phyloP scores from a whole-genome alignment of 202 grass and related monocot genomes.

The Setaria italica region DNA sequence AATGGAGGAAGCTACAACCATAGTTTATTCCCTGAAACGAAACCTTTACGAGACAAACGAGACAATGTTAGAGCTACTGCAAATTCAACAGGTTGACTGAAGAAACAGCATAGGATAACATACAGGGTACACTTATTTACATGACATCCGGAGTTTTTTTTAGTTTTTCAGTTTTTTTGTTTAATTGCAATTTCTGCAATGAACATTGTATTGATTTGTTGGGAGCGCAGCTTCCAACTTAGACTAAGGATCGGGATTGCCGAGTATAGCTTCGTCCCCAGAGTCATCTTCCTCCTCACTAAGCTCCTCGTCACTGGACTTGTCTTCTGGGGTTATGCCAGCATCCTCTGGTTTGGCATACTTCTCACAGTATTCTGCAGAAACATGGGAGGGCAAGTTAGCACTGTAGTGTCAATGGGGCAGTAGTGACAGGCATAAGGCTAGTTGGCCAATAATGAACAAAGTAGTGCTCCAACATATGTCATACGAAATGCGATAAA shows the following conservation, averaged over 20 bases:
- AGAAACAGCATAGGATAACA: constrained; percentile 47
- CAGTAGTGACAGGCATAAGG: neutral
- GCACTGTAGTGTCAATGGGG: neutral
- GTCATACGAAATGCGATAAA: constrained; percentile 1
- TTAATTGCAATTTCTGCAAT: constrained; percentile 58
- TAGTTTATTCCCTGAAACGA: constrained; percentile 27
- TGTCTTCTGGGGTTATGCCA: constrained; percentile 64
- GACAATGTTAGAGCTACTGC: constrained; percentile 1
- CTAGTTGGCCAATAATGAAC: constrained; percentile 1
- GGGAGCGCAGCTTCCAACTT: constrained; percentile 11
- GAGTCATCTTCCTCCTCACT: constrained; percentile 84
- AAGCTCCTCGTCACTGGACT: constrained; percentile 91
- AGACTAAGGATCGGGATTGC: constrained; percentile 82
- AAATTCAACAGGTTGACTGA: constrained; percentile 25
- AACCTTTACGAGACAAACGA: neutral
- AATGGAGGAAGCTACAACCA: neutral
- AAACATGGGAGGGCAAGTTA: constrained; percentile 32
- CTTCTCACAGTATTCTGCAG: constrained; percentile 86
- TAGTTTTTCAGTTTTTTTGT: constrained; percentile 36
- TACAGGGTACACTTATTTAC: constrained; percentile 71
- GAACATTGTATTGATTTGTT: constrained; percentile 51
- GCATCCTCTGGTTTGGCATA: constrained; percentile 88
- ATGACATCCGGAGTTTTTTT: constrained; percentile 48
- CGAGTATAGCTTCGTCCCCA: constrained; percentile 77
- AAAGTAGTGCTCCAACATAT: neutral